Percentiles rank a stretch among this genome's conserved stretches.
phyloP scores from a whole-genome alignment of 192 early-diverging fungal genomes.

The Backusella australiensis region DNA sequence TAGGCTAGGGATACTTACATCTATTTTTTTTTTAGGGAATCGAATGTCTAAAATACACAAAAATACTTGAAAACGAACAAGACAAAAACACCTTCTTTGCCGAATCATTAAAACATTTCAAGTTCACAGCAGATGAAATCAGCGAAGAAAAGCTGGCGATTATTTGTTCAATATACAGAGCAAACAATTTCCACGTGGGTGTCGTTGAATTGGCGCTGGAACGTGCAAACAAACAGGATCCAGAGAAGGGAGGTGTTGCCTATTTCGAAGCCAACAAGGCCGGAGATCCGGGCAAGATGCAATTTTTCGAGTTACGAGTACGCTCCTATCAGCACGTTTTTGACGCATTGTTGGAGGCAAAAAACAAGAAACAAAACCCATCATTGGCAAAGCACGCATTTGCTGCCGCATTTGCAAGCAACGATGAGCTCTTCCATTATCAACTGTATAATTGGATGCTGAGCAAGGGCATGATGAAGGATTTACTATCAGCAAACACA shows the following conservation, averaged over 20 bases:
- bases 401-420: constrained; percentile 3
- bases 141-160: constrained; percentile 3
- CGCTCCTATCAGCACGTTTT: neutral
- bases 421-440: constrained; percentile 31
- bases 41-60: constrained; percentile 15
- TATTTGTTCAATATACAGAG: constrained; percentile 17
- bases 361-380: neutral
- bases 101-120: constrained; percentile 18
- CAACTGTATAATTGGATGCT: constrained; percentile 30
- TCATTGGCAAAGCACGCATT: neutral
- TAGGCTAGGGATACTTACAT: no score
- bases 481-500: constrained; percentile 16
- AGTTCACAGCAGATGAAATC: constrained; percentile 18
- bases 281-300: neutral
- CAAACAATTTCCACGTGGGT: constrained; percentile 19
- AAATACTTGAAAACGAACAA: neutral
- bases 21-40: constrained; percentile 10
- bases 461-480: constrained; percentile 5
- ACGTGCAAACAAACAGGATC: constrained; percentile 23
- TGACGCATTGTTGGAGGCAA: neutral
- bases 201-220: constrained; percentile 26
- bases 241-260: constrained; percentile 12
- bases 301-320: constrained; percentile 10
- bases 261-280: constrained; percentile 9
- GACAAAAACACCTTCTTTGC: constrained; percentile 12